A percentile compares a stretch with the other conserved stretches of the same genome.
These are phyloP conservation scores for Nannochloris sp. DNA, from an alignment of 139 green algal species.

Conservation along the genomic window DNA sequence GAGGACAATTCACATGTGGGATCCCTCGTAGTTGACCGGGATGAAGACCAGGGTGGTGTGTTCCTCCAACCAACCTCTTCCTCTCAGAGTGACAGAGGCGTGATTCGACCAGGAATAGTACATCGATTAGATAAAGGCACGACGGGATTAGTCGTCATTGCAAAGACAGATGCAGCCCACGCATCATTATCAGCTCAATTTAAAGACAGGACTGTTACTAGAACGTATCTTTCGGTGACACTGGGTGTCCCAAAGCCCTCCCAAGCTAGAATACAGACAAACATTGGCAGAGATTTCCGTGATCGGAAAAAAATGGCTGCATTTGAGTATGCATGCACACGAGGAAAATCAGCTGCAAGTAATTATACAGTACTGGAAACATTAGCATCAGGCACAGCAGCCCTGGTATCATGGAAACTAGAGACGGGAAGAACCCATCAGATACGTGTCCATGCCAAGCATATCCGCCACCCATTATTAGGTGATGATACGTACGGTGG, in stretches of 20 bases:
- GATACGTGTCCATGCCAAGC: slow-evolving; percentile 79
- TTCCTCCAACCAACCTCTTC: neutral
- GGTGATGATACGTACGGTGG: slow-evolving; percentile 83
- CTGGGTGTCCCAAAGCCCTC: slow-evolving; percentile 33
- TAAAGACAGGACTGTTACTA: slow-evolving; percentile 62
- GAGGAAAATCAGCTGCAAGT: slow-evolving; percentile 54
- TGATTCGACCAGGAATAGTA: slow-evolving; percentile 90
- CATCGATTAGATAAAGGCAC: slow-evolving; percentile 93
- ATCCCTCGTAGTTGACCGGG: neutral
- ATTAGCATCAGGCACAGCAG: slow-evolving; percentile 58
- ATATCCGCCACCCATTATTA: slow-evolving; percentile 80
- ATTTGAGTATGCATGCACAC: slow-evolving; percentile 34
- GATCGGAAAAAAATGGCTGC: slow-evolving; percentile 73
- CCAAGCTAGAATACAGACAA: slow-evolving; percentile 51
- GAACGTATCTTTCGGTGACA: slow-evolving; percentile 58
- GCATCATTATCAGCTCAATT: slow-evolving; percentile 57
- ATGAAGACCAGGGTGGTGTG: neutral
- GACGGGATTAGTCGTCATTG: slow-evolving; percentile 86
- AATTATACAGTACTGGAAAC: slow-evolving; percentile 65
- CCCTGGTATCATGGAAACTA: slow-evolving; percentile 83
- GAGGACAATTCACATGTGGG: slow-evolving; percentile 6
- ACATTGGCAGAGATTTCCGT: slow-evolving; percentile 55
- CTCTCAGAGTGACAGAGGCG: neutral
- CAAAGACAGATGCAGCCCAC: slow-evolving; percentile 55
- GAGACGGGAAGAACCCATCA: slow-evolving; percentile 95